These are phyloP conservation scores for Schizosaccharomyces octosporus DNA, from an alignment of 805 yeast genomes.

Conservation along the genomic window DNA sequence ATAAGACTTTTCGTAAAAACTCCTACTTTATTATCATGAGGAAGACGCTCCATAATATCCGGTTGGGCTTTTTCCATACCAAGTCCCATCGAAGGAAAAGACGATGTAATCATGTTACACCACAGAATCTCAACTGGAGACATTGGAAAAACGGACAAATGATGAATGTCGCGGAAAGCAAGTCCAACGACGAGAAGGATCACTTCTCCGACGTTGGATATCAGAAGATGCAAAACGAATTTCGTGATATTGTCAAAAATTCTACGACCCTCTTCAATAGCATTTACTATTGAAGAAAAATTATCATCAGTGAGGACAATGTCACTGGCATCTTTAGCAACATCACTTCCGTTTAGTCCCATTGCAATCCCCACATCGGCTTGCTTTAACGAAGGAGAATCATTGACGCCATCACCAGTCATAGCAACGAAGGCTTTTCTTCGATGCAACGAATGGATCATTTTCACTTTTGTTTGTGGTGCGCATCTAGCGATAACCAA, in stretches of 20 bases:
- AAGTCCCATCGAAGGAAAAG: constrained; percentile 68
- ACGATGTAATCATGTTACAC: constrained; percentile 56
- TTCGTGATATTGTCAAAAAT: constrained; percentile 60
- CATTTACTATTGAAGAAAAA: constrained; percentile 54
- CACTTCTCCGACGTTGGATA: constrained; percentile 52
- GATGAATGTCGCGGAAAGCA: constrained; percentile 37
- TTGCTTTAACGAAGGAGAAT: constrained; percentile 49
- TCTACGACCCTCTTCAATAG: constrained; percentile 58
- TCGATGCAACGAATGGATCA: constrained; percentile 54
- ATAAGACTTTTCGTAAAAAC: constrained; percentile 46
- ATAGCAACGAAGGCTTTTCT: constrained; percentile 43
- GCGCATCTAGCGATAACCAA: constrained; percentile 64
- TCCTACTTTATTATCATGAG: constrained; percentile 28
- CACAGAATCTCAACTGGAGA: constrained; percentile 61
- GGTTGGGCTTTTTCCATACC: constrained; percentile 42
- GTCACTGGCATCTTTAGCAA: constrained; percentile 64
- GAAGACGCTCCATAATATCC: constrained; percentile 39
- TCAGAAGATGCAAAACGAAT: constrained; percentile 47
- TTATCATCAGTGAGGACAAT: constrained; percentile 55
- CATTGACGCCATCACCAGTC: constrained; percentile 73
- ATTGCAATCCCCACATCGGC: constrained; percentile 69
- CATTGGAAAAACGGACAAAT: constrained; percentile 55
- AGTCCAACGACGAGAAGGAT: constrained; percentile 45
- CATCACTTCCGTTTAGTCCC: constrained; percentile 65
- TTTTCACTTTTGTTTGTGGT: constrained; percentile 56